These are phyloP conservation scores for Penicillium sp. DNA, from an alignment of 2,329 filamentous ascomycete species.

Conservation along the genomic window DNA sequence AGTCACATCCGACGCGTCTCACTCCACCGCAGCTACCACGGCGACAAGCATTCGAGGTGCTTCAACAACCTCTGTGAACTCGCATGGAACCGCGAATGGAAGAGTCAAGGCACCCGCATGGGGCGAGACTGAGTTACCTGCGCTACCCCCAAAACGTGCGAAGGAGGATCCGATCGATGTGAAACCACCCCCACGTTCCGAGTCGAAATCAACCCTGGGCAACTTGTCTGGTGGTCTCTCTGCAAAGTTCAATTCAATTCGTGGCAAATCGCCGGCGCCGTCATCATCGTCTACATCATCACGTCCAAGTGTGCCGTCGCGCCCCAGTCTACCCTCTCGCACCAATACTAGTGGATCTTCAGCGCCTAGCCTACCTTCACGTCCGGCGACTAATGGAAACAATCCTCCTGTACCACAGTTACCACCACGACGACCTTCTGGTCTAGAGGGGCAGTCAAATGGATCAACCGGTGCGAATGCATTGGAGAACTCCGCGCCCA, in stretches of 20 bases:
- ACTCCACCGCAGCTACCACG: constrained; percentile 51
- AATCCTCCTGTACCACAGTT: constrained; percentile 15
- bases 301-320: constrained; percentile 14
- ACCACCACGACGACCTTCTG: constrained; percentile 33
- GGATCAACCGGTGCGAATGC: constrained; percentile 10
- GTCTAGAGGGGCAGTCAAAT: constrained; percentile 17
- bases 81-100: constrained; percentile 27
- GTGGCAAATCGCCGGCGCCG: constrained; percentile 13
- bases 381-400: constrained; percentile 19
- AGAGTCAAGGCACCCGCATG: constrained; percentile 60
- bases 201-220: constrained; percentile 20
- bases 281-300: constrained; percentile 10
- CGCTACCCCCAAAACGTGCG: constrained; percentile 55
- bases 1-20: constrained; percentile 56
- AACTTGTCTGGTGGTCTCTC: constrained; percentile 18
- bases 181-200: constrained; percentile 28
- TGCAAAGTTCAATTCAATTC: constrained; percentile 9
- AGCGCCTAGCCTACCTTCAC: constrained; percentile 25
- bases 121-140: constrained; percentile 59
- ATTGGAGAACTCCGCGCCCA: constrained; percentile 16
- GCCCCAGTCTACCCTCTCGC: constrained; percentile 7
- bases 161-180: constrained; percentile 31
- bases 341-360: constrained; percentile 13
- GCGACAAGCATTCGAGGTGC: constrained; percentile 44
- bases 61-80: constrained; percentile 34